Base-by-base conservation (phyloP, 2,329 filamentous ascomycete genomes). In the Fusarium continuum region DNA sequence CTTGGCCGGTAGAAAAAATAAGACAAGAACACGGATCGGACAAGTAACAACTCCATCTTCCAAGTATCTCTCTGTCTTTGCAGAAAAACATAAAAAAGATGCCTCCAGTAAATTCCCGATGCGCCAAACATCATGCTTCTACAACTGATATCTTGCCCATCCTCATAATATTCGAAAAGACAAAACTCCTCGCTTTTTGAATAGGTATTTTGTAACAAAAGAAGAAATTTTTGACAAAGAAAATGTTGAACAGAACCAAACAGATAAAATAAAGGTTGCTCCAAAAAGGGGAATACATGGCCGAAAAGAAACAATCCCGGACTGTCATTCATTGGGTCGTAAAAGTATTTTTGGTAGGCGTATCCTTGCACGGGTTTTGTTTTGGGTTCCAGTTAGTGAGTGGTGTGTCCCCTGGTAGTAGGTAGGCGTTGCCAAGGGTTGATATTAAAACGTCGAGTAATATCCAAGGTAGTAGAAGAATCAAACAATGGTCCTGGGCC, bases 41-140 rank as follows among this genome's bases (percentile, higher is more conserved):
- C 35, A 57, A 53, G 55, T 32, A 48, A 61, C 56, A 56, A 61
- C 66, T 65, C 68, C 65, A 23, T 70, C 59, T 68, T 56, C 48
- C 52, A 43, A 26, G 50, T 51, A 38, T 52, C 28, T 29, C 28
- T 59, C 48, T 58, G 53, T 55, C 55, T 66, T 51, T 49, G 55
- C 46, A 51, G 35, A 64, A 58, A 52, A 53, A 57, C 39, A n/a
- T n/a, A 56, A 43, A 49, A 39, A 38, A 35, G 38, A 43, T 46
- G 23, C 55, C 61, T 45, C 58, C 61, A 35, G 28, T 51, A 55
- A 43, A 50, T 45, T 68, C 50, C 61, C 46, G 66, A 69, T 70
- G 68, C 68, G 68, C 68, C 68, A 60, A 63, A 67, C 67, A 59
- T 68, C 57, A 70, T 70, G 68, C 68, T 68, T 70, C 68, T 71